Base-by-base conservation (phyloP, 164 flowering plant genomes). In the Vitis labrusca region DNA sequence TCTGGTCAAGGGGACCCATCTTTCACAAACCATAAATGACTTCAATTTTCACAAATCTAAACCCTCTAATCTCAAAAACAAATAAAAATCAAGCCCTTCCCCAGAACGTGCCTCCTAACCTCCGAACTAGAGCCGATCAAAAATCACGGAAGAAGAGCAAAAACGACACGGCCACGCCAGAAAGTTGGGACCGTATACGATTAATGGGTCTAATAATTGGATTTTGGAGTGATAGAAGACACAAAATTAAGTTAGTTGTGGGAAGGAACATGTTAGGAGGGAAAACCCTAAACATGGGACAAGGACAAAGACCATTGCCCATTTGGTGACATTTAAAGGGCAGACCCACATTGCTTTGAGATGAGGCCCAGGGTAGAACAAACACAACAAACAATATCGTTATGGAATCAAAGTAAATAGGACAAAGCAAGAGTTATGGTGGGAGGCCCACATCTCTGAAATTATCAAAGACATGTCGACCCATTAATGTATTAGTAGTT, bases 211-310 rank as follows among this genome's bases (percentile, higher is more conserved):
- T 27, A 30, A 59, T 6, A 13, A 37, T 12, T 44, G 63, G 12
- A 59, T 29, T 17, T 57, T 57, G 23, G 29, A 58, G 10, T 1
- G 10, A 29, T 59, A 2, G 61, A 23, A 23, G 7, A 27, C 29
- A 9, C 3, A 7, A 10, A 12, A 10, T 61, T 10, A 37, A 61
- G 50, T 13, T 16, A 10, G 27, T 14, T 27, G 29, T 5, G 50
- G 23, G 50, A 62, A 47, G 52, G 48, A 44, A 47, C 64, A 61
- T 61, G 48, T 15, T 14, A 37, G 50, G 29, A 37, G 50, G 64
- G n/a, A 10, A 32, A 19, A 61, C 64, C 64, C 64, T 61, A 62
- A 47, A 62, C 52, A 47, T 48, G 51, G 10, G 65, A 62, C 65
- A 62, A 47, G 2, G 52, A 48, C 23, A 47, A 44, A 47, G 44